Evolutionary conservation across 2,329 filamentous ascomycete genomes (phyloP), one percentile per base, ranked within the genome.

Genomic region (Botrytis cinerea): DNA sequence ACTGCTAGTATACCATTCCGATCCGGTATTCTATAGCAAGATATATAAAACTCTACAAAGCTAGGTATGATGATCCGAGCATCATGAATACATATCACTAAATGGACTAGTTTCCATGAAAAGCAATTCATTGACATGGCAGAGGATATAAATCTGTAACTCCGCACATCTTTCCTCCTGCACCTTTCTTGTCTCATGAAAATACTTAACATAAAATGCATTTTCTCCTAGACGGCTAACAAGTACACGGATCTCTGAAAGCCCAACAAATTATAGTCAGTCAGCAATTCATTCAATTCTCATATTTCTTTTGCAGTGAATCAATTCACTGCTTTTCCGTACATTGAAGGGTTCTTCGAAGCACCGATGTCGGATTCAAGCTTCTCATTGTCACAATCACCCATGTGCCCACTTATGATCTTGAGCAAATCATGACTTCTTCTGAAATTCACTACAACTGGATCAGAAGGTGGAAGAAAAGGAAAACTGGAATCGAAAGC

Each of bases 91-190:
- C 6, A 2, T n/a, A 54, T n/a, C 5, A 4, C 25, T n/a, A 1
- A 54, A 54, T 1, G 25, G 16, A n/a, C 14, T n/a, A 2, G 12
- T n/a, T 1, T 54, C 12, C 0, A n/a, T 16, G 10, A n/a, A 54
- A 54, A 54, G 0, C 7, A 1, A 54, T n/a, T n/a, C 25, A n/a
- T n/a, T n/a, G 5, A 54, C 1, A 7, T 7, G 6, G 5, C 3
- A 7, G 1, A 54, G 7, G 5, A 2, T 16, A 1, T 2, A 16
- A 14, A 54, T 54, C 25, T 54, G 0, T n/a, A 51, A 10, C n/a
- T 54, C n/a, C 7, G 2, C 51, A 54, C 12, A 9, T 54, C n/a
- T 54, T 7, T 57, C 8, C 51, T 32, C 2, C 14, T 28, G 5
- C n/a, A 45, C 3, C 6, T 28, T 28, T 18, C 2, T 2, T 28